Evolutionary conservation across 768 basidiomycete genomes (phyloP).

Genomic region (Suillus fuscotomentosus): DNA sequence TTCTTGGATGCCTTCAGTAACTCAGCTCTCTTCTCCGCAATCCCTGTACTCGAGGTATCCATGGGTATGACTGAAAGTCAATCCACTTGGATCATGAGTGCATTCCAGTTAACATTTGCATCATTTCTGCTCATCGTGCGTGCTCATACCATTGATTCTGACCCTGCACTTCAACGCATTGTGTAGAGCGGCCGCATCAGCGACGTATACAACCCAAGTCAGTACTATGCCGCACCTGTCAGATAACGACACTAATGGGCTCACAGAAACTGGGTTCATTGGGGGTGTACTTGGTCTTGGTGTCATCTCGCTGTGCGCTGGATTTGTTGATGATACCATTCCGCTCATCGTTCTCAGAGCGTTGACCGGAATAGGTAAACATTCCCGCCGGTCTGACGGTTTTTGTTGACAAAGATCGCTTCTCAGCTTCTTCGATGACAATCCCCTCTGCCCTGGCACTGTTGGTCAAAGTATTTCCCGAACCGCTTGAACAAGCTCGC

Average conservation of each 20-base stretch:
- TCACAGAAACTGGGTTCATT: conserved; percentile 40
- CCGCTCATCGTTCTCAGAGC: conserved; percentile 51
- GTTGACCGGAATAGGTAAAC: conserved; percentile 45
- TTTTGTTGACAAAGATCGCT: conserved; percentile 4
- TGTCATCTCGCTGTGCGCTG: conserved; percentile 42
- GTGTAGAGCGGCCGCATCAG: conserved; percentile 37
- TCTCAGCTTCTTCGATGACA: conserved; percentile 45
- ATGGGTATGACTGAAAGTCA: conserved; percentile 21
- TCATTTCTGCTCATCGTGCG: conserved; percentile 37
- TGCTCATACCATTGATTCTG: conserved; percentile 7
- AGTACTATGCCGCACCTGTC: conserved; percentile 3
- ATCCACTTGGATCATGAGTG: conserved; percentile 42
- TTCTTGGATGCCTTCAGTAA: conserved; percentile 46
- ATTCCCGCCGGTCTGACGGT: not conserved
- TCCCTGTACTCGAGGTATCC: conserved; percentile 31
- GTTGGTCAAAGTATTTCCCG: conserved; percentile 49
- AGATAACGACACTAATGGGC: not conserved
- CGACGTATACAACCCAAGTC: conserved; percentile 42
- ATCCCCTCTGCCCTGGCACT: conserved; percentile 52
- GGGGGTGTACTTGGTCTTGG: conserved; percentile 41
- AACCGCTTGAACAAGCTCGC: conserved; percentile 43
- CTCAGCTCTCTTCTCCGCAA: conserved; percentile 37
- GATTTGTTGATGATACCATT: conserved; percentile 46
- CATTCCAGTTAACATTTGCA: conserved; percentile 43
- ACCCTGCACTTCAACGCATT: not conserved